Conservation (phyloP, 169 alveolate genomes). For the Eimeria acervulina region DNA sequence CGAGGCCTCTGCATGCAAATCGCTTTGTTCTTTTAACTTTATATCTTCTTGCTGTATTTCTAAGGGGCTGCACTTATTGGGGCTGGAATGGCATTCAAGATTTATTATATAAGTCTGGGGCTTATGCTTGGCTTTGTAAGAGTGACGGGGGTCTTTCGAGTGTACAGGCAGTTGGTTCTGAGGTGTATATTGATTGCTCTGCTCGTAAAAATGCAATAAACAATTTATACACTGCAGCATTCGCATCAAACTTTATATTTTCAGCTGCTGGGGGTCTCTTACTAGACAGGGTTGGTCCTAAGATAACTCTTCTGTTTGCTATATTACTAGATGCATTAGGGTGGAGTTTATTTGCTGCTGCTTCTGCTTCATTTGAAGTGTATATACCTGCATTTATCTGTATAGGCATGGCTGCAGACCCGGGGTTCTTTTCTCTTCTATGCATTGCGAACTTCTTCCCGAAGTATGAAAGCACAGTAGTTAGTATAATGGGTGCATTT, state of each 20-base stretch:
- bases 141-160: neutral
- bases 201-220: conserved; percentile 64
- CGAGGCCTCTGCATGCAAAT: neutral
- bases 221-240: conserved; percentile 74
- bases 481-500: conserved; percentile 81
- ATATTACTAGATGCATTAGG: conserved; percentile 57
- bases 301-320: conserved; percentile 63
- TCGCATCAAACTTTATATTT: conserved; percentile 73
- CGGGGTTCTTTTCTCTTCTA: conserved; percentile 76
- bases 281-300: conserved; percentile 79
- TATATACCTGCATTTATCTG: conserved; percentile 59
- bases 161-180: conserved; percentile 12
- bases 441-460: conserved; percentile 77
- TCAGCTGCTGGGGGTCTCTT: conserved; percentile 70
- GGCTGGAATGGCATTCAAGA: conserved; percentile 85
- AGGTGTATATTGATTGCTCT: conserved; percentile 70
- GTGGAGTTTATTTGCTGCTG: conserved; percentile 66
- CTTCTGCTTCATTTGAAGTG: conserved; percentile 10
- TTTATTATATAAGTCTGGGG: conserved; percentile 82
- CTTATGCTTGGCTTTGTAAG: conserved; percentile 77
- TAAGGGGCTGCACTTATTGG: conserved; percentile 83
- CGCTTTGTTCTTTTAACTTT: conserved; percentile 47
- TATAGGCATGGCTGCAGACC: conserved; percentile 82
- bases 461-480: conserved; percentile 18
- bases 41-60: conserved; percentile 56